Evolutionary conservation across 495 filamentous ascomycete genomes (phyloP).

Genomic region (Hyaloscypha bicolor): DNA sequence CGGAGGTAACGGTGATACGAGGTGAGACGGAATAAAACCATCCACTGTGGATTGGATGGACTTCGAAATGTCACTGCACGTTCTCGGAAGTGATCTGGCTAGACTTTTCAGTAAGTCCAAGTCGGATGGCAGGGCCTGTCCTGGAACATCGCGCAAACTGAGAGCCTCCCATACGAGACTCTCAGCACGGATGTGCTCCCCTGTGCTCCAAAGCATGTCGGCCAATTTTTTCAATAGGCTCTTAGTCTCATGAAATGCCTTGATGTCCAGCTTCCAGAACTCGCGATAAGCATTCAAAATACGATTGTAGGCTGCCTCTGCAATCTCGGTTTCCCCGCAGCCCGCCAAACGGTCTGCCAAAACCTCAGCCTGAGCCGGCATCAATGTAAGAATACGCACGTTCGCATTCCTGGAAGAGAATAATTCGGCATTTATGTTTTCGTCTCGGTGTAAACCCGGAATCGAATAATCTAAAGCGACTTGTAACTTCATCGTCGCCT

Average conservation of each 20-base stretch:
- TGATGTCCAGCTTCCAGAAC: not conserved
- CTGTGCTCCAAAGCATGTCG: not conserved
- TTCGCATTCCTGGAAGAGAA: slow-evolving; percentile 1
- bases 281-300: not conserved
- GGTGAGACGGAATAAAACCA: not conserved
- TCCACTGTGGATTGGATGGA: not conserved
- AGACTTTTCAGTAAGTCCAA: slow-evolving; percentile 2
- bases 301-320: not conserved
- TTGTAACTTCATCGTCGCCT: not conserved
- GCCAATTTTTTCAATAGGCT: not conserved
- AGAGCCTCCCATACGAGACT: slow-evolving; percentile 1
- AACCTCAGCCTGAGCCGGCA: slow-evolving; percentile 3
- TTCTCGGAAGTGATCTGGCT: not conserved
- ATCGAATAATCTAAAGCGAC: not conserved
- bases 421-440: not conserved
- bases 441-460: not conserved
- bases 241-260: not conserved
- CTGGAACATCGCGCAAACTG: not conserved
- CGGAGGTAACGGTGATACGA: not conserved
- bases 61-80: not conserved
- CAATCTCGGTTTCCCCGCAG: not conserved
- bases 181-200: not conserved
- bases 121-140: not conserved
- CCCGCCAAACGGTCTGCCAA: not conserved
- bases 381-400: not conserved